Conservation (phyloP, 1,284 basidiomycete species). For the Inonotus hispidus region DNA sequence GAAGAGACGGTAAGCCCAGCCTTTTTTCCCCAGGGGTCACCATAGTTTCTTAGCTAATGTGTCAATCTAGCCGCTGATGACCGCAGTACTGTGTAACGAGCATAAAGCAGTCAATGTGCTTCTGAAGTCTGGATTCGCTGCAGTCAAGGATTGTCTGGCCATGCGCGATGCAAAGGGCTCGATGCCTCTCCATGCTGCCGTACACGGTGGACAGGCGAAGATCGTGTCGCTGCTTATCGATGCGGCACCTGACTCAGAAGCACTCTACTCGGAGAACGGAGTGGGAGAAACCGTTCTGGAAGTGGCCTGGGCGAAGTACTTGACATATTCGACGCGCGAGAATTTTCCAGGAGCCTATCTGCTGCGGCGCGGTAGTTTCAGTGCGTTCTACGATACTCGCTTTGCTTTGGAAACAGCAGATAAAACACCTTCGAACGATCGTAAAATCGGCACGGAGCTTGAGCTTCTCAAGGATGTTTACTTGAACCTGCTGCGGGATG, state of each 20-base stretch:
- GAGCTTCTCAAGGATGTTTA: conserved; percentile 1
- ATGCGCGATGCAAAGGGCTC: conserved; percentile 39
- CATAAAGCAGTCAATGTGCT: conserved; percentile 31
- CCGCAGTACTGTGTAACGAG: conserved; percentile 35
- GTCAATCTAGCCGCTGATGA: conserved; percentile 40
- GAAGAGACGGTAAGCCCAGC: conserved; percentile 39
- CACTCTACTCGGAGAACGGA: conserved; percentile 43
- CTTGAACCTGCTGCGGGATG: not conserved
- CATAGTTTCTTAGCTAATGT: not conserved
- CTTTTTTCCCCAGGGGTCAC: not conserved
- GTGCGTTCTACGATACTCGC: not conserved
- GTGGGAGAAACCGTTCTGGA: conserved; percentile 51
- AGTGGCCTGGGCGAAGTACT: conserved; percentile 28
- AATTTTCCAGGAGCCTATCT: not conserved
- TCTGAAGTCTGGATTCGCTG: conserved; percentile 30
- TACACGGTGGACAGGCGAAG: conserved; percentile 28
- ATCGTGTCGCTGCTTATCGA: conserved; percentile 36
- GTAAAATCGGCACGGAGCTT: not conserved
- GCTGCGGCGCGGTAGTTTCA: not conserved
- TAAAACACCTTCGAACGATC: not conserved
- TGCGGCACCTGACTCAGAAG: conserved; percentile 27
- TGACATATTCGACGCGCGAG: conserved; percentile 17
- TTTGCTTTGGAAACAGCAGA: not conserved
- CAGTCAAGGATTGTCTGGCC: conserved; percentile 24
- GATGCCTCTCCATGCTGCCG: conserved; percentile 44